Evolutionary conservation across 495 filamentous ascomycete species (phyloP).

Genomic region (Talaromyces borbonicus): DNA sequence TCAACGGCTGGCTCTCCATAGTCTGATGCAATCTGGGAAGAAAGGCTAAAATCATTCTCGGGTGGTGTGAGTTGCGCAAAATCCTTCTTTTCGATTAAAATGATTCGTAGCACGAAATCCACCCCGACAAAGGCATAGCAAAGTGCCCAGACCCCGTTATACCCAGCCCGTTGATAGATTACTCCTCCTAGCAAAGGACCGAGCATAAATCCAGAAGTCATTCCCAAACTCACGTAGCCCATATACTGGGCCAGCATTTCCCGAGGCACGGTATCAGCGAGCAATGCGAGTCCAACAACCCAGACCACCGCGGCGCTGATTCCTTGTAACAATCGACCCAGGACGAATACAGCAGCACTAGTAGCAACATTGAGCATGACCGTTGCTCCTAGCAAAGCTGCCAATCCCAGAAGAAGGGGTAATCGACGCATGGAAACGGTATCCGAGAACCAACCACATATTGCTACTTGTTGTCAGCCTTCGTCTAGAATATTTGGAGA

Average conservation of each 20-base stretch:
- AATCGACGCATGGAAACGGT: slow-evolving; percentile 29
- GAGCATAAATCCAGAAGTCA: slow-evolving; percentile 24
- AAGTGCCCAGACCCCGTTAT: slow-evolving; percentile 50
- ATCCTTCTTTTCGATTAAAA: slow-evolving; percentile 54
- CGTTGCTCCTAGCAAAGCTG: slow-evolving; percentile 46
- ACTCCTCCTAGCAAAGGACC: slow-evolving; percentile 53
- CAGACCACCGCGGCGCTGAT: slow-evolving; percentile 53
- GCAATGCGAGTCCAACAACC: slow-evolving; percentile 51
- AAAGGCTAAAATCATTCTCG: not conserved
- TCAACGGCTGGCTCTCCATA: not conserved
- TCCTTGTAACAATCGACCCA: slow-evolving; percentile 54
- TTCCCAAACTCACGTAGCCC: slow-evolving; percentile 27
- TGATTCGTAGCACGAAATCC: slow-evolving; percentile 53
- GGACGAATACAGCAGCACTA: slow-evolving; percentile 38
- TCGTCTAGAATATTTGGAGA: not conserved
- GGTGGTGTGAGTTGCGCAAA: not conserved
- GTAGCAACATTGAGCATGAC: slow-evolving; percentile 44
- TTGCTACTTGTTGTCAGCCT: not conserved
- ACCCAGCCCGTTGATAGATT: slow-evolving; percentile 49
- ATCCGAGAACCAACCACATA: slow-evolving; percentile 9
- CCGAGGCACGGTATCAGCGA: slow-evolving; percentile 49
- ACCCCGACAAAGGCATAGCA: slow-evolving; percentile 45
- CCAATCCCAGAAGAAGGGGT: slow-evolving; percentile 50
- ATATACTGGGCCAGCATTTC: slow-evolving; percentile 48
- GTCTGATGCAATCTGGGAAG: not conserved